Evolutionary conservation across 1,284 basidiomycete genomes (phyloP), one percentile per base, ranked within the genome.

Genomic region (Leccinum griseonigrum): DNA sequence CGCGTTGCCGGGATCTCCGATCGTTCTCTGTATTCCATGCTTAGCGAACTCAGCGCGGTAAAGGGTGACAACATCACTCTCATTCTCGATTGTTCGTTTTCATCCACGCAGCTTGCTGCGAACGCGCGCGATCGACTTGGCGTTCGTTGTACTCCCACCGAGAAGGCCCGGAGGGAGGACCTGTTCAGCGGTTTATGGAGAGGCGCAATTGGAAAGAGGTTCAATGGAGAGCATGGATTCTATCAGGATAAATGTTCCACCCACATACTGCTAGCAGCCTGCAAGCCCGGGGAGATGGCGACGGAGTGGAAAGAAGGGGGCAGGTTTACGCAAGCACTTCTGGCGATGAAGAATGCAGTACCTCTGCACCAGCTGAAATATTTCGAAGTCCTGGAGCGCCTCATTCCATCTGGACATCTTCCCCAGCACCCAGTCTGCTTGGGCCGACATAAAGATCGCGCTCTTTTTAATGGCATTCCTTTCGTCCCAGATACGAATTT

Each of bases 1-100:
- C 74, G 83, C 9, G 72, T 85, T 61, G 79, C 82, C 16, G 87
- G 87, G 13, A 85, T 89, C 62, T 86, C 85, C 53, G 86, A 88
- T 72, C 81, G 84, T 56, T 86, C 86, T 22, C 75, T 89, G 60
- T 77, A 79, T 52, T 81, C 84, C 29, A 82, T 89, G 78, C 72
- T 89, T 18, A 67, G 69, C 55, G 83, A 86, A 59, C 79, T 89
- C 51, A 76, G 79, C 18, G 71, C 73, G 26, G 74, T 72, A 43
- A 90, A 90, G 67, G 87, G 87, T 31, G 77, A 88, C 69, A 89
- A 89, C 63, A 84, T 89, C 69, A 85, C 86, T 3, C 72, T 89
- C 57, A 79, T 88, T 57, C 75, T 88, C 40, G 87, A 89, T 69
- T 81, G 83, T 64, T 88, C 85, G 67, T 88, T 88, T 73, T 78